Base-by-base conservation (phyloP, 495 filamentous ascomycete genomes). In the Margaritispora aquatica region DNA sequence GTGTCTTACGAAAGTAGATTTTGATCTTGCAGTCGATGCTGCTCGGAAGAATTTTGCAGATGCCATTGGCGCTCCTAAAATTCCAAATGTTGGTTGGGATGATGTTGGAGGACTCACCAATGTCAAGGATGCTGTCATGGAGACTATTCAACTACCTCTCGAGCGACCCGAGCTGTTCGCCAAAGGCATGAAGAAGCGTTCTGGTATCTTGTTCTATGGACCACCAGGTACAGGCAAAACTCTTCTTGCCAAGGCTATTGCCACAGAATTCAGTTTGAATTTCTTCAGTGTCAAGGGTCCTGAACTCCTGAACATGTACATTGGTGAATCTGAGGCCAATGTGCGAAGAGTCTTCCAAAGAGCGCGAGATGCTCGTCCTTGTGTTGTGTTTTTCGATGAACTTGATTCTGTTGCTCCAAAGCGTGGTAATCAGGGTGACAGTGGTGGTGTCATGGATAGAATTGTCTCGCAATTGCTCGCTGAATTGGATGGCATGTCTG, bases 261-360 rank as follows among this genome's bases (percentile, higher is more conserved):
- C 94, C 1, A 97, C 95, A 0, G 94, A 97, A 65, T 97, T 97
- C 77, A 95, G 89, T 52, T 81, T 99, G 67, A 99, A 99, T 64
- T 99, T 99, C 80, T 97, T 99, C 83, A 91, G 86, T 52, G 90
- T 99, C 72, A 99, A 99, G 73, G 94, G 94, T 1, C 94, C 94
- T 1, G 94, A 98, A 74, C 72, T 98, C 65, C 84, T 98, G 19
- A 98, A 98, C 68, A 98, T 97, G 94, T 98, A 98, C 68, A 97
- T 98, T 69, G 94, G 94, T 73, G 94, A 97, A 72, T 96, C 91
- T 9, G 94, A 98, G 77, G 95, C 95, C 49, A 97, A 97, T 66
- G 94, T 98, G 11, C 86, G 94, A 2, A 81, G 95, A 4, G 95
- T 98, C 2, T 98, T 98, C 76, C 93, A 96, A 74, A 81, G 92